These are phyloP conservation scores for Diaporthe humulicola DNA, from an alignment of 2,329 filamentous ascomycete species.

Conservation along the genomic window DNA sequence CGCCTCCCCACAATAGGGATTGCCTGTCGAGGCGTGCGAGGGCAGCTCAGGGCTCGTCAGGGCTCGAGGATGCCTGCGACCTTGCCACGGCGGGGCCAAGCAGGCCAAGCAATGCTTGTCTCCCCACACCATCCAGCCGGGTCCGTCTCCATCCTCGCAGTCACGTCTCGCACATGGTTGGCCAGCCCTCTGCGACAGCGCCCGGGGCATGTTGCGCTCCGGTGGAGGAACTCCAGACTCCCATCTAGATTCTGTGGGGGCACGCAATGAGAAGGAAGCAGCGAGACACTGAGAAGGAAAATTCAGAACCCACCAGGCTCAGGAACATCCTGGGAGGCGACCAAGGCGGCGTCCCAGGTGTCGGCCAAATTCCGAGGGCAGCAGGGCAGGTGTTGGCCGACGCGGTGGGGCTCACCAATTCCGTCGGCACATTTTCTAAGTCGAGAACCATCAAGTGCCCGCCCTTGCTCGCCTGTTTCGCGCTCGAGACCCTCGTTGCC, in stretches of 20 bases:
- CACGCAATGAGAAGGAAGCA: background rate
- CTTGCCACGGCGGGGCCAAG: constrained; percentile 27
- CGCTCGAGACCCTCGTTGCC: background rate
- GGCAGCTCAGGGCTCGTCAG: too few relatives aligned
- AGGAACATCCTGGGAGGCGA: constrained; percentile 18
- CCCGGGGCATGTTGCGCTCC: constrained; percentile 30
- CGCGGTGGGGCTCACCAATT: constrained; percentile 13
- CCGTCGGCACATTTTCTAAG: constrained; percentile 20
- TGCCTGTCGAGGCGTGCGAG: background rate
- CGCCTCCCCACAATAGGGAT: constrained; percentile 26
- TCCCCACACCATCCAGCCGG: constrained; percentile 27
- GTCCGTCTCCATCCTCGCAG: constrained; percentile 1
- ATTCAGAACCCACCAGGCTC: constrained; percentile 10
- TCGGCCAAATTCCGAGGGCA: constrained; percentile 20
- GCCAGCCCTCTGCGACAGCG: background rate
- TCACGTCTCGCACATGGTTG: constrained; percentile 27
- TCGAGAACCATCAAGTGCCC: background rate
- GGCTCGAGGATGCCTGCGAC: constrained; percentile 27
- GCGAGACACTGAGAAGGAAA: background rate
- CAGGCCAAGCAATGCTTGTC: constrained; percentile 28
- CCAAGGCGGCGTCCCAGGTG: too few relatives aligned
- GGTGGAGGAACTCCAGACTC: constrained; percentile 18
- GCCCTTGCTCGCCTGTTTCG: constrained; percentile 1
- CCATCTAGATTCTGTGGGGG: constrained; percentile 31
- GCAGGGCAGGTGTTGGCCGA: constrained; percentile 12